Evolutionary conservation across 1,139 yeast species (phyloP), one percentile per base, ranked within the genome.

Genomic region (Lodderomyces orthopsilosis): DNA sequence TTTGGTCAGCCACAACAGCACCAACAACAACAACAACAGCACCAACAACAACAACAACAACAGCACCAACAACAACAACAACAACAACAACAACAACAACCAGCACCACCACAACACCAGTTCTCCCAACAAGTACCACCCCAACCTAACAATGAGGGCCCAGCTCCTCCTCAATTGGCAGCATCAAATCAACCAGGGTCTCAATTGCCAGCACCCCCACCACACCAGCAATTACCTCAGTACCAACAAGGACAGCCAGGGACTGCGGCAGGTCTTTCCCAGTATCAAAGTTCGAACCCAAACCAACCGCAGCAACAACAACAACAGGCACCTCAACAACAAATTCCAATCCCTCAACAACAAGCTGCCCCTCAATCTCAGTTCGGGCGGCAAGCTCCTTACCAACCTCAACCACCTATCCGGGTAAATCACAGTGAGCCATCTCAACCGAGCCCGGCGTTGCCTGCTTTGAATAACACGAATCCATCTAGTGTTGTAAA

Each of bases 101-200:
- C 5, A 17, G 46, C 49, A 10, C 51, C 51, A 18, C 53, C 51
- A 21, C 27, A n/a, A 5, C 32, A 27, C n/a, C 32, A 27, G 17
- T 27, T 13, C 9, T n/a, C 32, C 17, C 32, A n/a, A 13, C 32
- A 27, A 27, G 19, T 10, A 15, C 19, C 34, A 15, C 19, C 34
- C 7, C 34, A 6, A 3, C 17, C 18, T 7, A 30, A 30, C 34
- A 30, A 30, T 30, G 17, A 17, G 6, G 34, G 34, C 15, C 49
- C 50, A 35, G 45, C 47, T 13, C 51, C 52, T 34, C 51, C 47
- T 8, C 47, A 41, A 33, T 36, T 47, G 43, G n/a, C 13, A 8
- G 43, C 50, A 18, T 36, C 30, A 23, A 33, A 19, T 13, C 41
- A 38, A 15, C 24, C 35, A 9, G 32, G 19, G 12, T 46, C 52